phyloP scores from a whole-genome alignment of 1,139 yeast genomes.

The Scheffersomyces insectosa region DNA sequence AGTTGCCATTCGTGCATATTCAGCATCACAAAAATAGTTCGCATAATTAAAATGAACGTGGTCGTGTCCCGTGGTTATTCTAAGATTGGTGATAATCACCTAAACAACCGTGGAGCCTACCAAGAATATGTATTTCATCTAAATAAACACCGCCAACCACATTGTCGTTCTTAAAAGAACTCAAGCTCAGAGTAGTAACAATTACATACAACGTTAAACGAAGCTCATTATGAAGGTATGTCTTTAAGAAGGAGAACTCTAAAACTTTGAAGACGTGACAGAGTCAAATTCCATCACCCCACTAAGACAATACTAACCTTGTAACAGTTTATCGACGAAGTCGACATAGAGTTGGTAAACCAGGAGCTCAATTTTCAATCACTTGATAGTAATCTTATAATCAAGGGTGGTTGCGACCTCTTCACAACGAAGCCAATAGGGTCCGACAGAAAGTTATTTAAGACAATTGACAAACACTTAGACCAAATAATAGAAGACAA shows the following conservation, averaged over 20 bases:
- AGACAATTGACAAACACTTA: conserved; percentile 80
- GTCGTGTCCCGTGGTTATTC: conserved; percentile 1
- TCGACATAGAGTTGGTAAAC: conserved; percentile 85
- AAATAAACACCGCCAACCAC: no score
- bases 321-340: conserved; percentile 80
- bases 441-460: conserved; percentile 83
- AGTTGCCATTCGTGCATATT: background rate
- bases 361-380: conserved; percentile 87
- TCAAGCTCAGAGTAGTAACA: background rate
- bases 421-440: conserved; percentile 94
- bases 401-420: conserved; percentile 85
- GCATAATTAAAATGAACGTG: background rate
- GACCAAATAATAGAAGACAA: conserved; percentile 64
- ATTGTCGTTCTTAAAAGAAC: no score
- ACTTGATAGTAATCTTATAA: conserved; percentile 75
- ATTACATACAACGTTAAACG: background rate
- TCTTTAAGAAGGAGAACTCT: conserved; percentile 4
- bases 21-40: background rate
- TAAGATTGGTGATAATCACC: conserved; percentile 13
- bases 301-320: conserved; percentile 15
- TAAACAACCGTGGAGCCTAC: conserved; percentile 9
- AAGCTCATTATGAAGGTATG: conserved; percentile 18
- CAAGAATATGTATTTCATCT: no score
- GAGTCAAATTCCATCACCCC: background rate
- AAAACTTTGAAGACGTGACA: background rate